phyloP scores from a whole-genome alignment of 2,329 filamentous ascomycete species.

The Cryphonectria naterciae region DNA sequence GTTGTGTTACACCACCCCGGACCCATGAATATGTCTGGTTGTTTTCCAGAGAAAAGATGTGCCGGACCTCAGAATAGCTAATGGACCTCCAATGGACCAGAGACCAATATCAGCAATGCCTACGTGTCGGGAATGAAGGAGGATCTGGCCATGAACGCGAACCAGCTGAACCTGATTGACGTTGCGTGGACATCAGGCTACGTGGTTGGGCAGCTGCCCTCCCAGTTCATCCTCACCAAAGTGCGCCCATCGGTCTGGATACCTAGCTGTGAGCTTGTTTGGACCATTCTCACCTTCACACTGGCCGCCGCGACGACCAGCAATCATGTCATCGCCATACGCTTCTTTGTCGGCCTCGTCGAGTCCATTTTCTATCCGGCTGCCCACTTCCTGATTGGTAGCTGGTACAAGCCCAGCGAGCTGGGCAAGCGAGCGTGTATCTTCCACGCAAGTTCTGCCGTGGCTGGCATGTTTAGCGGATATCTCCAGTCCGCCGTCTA shows the following conservation, averaged over 20 bases:
- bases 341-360: slow-evolving; percentile 49
- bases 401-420: slow-evolving; percentile 49
- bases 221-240: slow-evolving; percentile 45
- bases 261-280: slow-evolving; percentile 44
- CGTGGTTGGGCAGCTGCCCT: slow-evolving; percentile 51
- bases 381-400: slow-evolving; percentile 45
- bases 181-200: slow-evolving; percentile 65
- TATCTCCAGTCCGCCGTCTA: slow-evolving; percentile 50
- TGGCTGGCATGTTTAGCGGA: slow-evolving; percentile 47
- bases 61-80: neutral
- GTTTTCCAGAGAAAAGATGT: neutral
- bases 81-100: neutral
- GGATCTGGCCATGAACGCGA: slow-evolving; percentile 55
- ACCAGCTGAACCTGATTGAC: slow-evolving; percentile 57
- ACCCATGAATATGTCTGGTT: too few species aligned
- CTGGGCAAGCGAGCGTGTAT: slow-evolving; percentile 48
- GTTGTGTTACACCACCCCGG: neutral
- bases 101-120: slow-evolving; percentile 41
- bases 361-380: slow-evolving; percentile 45
- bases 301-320: slow-evolving; percentile 45
- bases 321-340: slow-evolving; percentile 43
- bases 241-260: slow-evolving; percentile 48
- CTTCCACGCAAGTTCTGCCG: slow-evolving; percentile 44
- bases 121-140: slow-evolving; percentile 52
- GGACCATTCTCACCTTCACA: slow-evolving; percentile 41